Conservation (phyloP, 78 protist species). For the Pigoraptor vietnamica region DNA sequence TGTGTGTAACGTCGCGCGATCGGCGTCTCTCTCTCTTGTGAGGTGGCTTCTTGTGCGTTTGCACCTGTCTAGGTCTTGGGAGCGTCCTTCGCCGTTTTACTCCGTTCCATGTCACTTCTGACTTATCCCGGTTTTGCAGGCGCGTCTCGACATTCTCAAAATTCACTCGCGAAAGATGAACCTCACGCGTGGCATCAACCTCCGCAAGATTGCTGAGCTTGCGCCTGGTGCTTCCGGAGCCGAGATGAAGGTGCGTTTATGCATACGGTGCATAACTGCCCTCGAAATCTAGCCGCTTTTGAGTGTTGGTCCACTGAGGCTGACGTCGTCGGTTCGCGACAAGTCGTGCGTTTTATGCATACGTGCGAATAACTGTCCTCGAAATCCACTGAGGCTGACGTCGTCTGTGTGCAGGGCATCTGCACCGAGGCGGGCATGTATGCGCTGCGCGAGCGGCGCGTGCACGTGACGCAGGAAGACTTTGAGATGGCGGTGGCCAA, state of each 20-base stretch:
- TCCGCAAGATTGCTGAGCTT: constrained; percentile 78
- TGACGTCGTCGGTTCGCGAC: too few relatives aligned
- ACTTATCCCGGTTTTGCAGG: constrained; percentile 14
- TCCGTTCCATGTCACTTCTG: not conserved
- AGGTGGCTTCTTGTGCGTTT: not conserved
- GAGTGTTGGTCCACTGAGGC: too few relatives aligned
- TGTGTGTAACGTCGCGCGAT: not conserved
- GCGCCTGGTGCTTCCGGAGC: constrained; percentile 97
- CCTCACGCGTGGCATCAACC: constrained; percentile 94
- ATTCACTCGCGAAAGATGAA: constrained; percentile 99
- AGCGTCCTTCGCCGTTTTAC: too few relatives aligned
- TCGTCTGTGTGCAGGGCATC: constrained; percentile 55
- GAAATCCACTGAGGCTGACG: too few relatives aligned
- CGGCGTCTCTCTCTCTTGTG: not conserved
- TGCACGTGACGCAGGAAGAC: constrained; percentile 99
- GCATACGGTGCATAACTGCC: too few relatives aligned
- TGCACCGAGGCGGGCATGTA: constrained; percentile 99
- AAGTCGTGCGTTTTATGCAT: too few relatives aligned
- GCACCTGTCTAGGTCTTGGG: too few relatives aligned
- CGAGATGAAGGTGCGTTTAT: constrained; percentile 76
- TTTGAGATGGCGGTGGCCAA: constrained; percentile 98
- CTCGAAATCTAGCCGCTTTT: too few relatives aligned
- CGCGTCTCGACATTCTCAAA: constrained; percentile 94
- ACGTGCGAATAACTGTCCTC: too few relatives aligned
- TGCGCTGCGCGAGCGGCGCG: constrained; percentile 97